Base-by-base conservation (phyloP, 768 basidiomycete genomes). In the Dioszegia aurantiaca region DNA sequence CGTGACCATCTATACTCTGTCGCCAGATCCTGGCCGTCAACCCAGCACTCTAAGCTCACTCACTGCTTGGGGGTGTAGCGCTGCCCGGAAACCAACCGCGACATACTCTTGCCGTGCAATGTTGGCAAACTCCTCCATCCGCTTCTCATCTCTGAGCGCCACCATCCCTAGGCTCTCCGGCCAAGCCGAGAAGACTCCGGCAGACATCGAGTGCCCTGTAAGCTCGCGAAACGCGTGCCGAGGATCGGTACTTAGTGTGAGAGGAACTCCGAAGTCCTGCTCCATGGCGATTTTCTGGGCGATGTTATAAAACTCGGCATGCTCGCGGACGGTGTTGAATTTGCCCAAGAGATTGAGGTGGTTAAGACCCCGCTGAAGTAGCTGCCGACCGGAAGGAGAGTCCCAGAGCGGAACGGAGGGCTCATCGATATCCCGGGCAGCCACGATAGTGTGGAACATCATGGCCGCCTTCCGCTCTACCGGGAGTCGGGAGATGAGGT, bases 51-150 rank as follows among this genome's bases (percentile, higher is more conserved):
- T 6, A 33, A 33, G 6, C 33, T 14, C 8, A 33, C 33, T 33
- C 33, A 33, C 33, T 33, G 46, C 59, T 28, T 60, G 59, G 6
- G 59, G 44, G 46, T 60, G 55, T 4, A 60, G 37, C 16, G 59
- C 59, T 16, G 55, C 55, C 16, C 59, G n/a, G 39, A 59, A 28
- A 12, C 59, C 59, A 3, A 55, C 44, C n/a, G 59, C 59, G 4
- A 60, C 27, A 21, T 60, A 60, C 41, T 60, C 59, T 36, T 60
- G 53, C 10, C 59, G n/a, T 2, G 48, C 54, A 41, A 60, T 60
- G 26, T 60, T 44, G 59, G 44, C 43, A 37, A 46, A 60, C 36
- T 60, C 54, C 17, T 30, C 26, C 59, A 60, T 60, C 39, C 53
- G 11, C 36, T 55, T 37, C 40, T 46, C 44, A 27, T 56, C 54